Evolutionary conservation across 2,329 filamentous ascomycete genomes (phyloP).

Genomic region (Coniochaeta ligniaria): DNA sequence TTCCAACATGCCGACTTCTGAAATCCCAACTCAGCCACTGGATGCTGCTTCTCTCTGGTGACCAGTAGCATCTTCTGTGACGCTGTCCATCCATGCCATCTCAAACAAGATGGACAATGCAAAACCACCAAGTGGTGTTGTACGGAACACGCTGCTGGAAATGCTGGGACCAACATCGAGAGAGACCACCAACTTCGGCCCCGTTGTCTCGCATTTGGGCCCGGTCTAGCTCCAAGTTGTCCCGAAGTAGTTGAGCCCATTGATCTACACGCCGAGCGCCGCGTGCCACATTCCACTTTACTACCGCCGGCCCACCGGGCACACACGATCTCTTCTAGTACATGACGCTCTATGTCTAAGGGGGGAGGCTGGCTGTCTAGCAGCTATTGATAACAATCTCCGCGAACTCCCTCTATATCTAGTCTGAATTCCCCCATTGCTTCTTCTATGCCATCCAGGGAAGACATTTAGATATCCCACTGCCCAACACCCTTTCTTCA

Average conservation of each 20-base stretch:
- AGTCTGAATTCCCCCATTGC: not conserved
- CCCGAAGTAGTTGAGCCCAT: not conserved
- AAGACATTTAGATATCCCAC: not conserved
- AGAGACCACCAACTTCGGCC: not conserved
- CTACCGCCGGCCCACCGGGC: not conserved
- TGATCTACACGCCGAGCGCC: slow-evolving; percentile 1
- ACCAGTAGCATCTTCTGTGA: not conserved
- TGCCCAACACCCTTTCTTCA: not conserved
- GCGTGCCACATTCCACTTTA: slow-evolving; percentile 1
- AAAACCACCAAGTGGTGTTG: slow-evolving; percentile 2
- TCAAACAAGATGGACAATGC: slow-evolving; percentile 1
- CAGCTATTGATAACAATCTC: slow-evolving; percentile 2
- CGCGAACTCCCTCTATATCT: slow-evolving; percentile 1
- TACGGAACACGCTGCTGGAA: not conserved
- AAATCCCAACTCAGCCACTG: not conserved
- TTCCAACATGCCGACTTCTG: not conserved
- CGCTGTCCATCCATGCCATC: not conserved
- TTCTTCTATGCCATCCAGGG: not conserved
- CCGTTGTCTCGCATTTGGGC: not conserved
- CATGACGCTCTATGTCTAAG: slow-evolving; percentile 2
- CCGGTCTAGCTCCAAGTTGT: not conserved
- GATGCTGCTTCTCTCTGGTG: not conserved
- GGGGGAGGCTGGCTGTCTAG: slow-evolving; percentile 1
- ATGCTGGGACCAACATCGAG: not conserved
- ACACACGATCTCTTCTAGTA: not conserved